A percentile compares a stretch with the other conserved stretches of the same genome.
phyloP scores from a whole-genome alignment of 805 yeast species.

The Ogataea henricii region DNA sequence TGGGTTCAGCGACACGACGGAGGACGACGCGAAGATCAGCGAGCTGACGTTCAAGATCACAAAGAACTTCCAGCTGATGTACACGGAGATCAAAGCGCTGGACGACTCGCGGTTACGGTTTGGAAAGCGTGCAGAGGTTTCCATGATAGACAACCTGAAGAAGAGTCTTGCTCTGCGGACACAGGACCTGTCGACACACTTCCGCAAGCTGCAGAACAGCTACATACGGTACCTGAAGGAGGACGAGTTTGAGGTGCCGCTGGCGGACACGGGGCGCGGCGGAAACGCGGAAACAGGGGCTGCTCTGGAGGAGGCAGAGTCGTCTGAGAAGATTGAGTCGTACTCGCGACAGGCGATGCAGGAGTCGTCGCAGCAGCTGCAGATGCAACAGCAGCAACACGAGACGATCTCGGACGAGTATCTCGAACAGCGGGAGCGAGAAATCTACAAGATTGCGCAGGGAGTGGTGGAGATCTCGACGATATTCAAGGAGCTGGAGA shows the following conservation, averaged over 20 bases:
- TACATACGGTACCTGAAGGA: conserved; percentile 82
- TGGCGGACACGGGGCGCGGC: background rate
- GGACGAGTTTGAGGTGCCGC: conserved; percentile 60
- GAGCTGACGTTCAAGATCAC: conserved; percentile 74
- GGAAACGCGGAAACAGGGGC: background rate
- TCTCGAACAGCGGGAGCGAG: conserved; percentile 78
- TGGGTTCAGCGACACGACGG: conserved; percentile 78
- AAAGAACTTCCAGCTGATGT: conserved; percentile 74
- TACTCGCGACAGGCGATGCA: conserved; percentile 56
- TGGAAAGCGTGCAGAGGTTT: conserved; percentile 49
- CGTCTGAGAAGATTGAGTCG: conserved; percentile 45
- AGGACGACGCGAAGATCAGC: conserved; percentile 79
- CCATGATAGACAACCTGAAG: conserved; percentile 77
- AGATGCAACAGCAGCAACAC: conserved; percentile 35
- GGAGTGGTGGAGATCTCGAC: conserved; percentile 93
- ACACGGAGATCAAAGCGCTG: conserved; percentile 70
- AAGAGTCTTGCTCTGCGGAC: conserved; percentile 83
- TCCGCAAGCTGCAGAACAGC: conserved; percentile 84
- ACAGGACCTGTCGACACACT: conserved; percentile 74
- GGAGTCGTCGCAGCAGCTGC: conserved; percentile 45
- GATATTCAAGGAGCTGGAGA: conserved; percentile 90
- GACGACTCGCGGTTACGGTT: conserved; percentile 38
- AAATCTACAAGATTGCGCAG: conserved; percentile 87
- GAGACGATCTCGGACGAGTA: conserved; percentile 41
- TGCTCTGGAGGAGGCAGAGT: conserved; percentile 36